Evolutionary conservation across 495 filamentous ascomycete genomes (phyloP).

Genomic region (Hypoxylon rickii): DNA sequence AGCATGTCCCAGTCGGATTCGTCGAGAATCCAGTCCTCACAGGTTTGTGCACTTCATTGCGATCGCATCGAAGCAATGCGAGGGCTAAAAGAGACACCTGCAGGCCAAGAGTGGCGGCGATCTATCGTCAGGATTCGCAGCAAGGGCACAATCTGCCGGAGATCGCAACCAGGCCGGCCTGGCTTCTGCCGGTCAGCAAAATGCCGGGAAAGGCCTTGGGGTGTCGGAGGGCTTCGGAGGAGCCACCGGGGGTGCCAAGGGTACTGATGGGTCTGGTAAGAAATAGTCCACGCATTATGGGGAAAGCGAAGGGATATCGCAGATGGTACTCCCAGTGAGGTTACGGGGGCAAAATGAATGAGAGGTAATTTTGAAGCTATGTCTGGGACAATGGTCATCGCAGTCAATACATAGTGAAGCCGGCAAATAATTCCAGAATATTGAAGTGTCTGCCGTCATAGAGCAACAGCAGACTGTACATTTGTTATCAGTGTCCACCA

Average conservation of each 20-base stretch:
- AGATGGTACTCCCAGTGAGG: too few relatives aligned
- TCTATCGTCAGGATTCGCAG: slow-evolving; percentile 28
- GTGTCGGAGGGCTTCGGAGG: neutral
- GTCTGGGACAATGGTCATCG: too few relatives aligned
- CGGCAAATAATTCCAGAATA: too few relatives aligned
- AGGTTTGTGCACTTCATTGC: slow-evolving; percentile 12
- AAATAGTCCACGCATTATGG: too few relatives aligned
- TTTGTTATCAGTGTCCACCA: too few relatives aligned
- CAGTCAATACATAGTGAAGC: too few relatives aligned
- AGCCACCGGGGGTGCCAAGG: neutral
- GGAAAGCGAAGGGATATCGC: too few relatives aligned
- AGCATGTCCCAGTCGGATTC: slow-evolving; percentile 15
- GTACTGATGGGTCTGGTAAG: neutral
- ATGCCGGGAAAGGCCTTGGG: neutral
- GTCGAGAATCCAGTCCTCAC: slow-evolving; percentile 20
- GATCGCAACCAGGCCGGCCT: slow-evolving; percentile 16
- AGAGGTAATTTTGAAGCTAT: too few relatives aligned
- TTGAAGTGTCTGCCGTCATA: too few relatives aligned
- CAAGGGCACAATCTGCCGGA: slow-evolving; percentile 20
- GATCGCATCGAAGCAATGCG: neutral
- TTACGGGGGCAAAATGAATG: too few relatives aligned
- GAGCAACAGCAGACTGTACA: too few relatives aligned
- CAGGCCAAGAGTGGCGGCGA: slow-evolving; percentile 25
- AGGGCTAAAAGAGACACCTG: neutral
- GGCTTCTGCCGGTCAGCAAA: slow-evolving; percentile 7